A percentile compares a stretch with the other conserved stretches of the same genome.
Conservation (phyloP, 1,284 basidiomycete genomes). For the Omphalotus olearius region DNA sequence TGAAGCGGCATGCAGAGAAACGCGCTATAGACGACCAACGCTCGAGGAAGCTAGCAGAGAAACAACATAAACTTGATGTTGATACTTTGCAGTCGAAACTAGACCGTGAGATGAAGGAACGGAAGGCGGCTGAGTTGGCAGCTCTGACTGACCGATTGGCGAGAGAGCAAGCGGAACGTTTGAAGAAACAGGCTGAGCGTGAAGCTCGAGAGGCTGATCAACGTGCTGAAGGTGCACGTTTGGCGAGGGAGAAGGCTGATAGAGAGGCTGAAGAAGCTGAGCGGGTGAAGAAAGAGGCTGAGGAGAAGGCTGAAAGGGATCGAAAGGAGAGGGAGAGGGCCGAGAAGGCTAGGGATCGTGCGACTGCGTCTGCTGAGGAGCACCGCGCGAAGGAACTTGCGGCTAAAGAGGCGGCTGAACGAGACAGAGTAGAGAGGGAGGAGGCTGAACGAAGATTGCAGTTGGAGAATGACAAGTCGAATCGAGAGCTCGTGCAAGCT, state of each 20-base stretch:
- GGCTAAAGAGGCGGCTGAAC: constrained; percentile 5
- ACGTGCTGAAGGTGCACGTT: constrained; percentile 2
- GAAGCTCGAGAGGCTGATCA: constrained; percentile 4
- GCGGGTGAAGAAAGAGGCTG: background rate
- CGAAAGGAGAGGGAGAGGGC: background rate
- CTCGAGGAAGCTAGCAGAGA: background rate
- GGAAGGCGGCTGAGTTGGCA: background rate
- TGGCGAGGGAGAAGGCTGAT: constrained; percentile 2
- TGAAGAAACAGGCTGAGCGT: background rate
- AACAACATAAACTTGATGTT: constrained; percentile 3
- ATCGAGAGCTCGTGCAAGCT: background rate
- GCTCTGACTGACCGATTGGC: background rate
- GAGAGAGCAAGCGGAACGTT: background rate
- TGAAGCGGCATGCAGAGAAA: background rate
- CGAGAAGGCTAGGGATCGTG: constrained; percentile 1
- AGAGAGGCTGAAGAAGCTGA: constrained; percentile 4
- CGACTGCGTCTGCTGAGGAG: constrained; percentile 1
- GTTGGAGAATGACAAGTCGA: background rate
- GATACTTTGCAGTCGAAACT: constrained; percentile 4
- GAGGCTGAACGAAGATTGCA: background rate
- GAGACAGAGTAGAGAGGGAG: constrained; percentile 1
- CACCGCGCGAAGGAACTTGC: background rate
- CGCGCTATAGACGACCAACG: background rate
- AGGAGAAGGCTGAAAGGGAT: background rate
- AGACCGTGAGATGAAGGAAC: constrained; percentile 2